Evolutionary conservation across 257 asterid species (phyloP).

Genomic region (Solanum rostratum): DNA sequence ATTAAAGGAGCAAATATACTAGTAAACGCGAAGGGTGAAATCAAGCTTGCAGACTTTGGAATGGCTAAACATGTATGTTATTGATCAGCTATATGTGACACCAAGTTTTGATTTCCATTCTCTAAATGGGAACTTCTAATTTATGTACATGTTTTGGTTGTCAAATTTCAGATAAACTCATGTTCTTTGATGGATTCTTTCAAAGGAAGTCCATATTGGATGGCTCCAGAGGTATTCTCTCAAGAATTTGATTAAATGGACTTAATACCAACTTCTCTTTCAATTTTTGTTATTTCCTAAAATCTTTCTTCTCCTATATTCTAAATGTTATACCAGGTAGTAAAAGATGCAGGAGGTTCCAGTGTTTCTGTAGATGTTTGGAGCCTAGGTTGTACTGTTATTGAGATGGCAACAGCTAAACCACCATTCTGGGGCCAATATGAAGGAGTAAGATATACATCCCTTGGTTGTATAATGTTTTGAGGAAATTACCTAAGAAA

Average conservation of each 20-base stretch:
- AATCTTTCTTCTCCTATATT: neutral
- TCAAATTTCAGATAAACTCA: conserved; percentile 38
- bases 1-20: conserved; percentile 69
- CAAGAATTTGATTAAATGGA: neutral
- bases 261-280: neutral
- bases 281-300: conserved; percentile 1
- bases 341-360: conserved; percentile 25
- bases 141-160: too few relatives aligned
- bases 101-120: neutral
- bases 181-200: conserved; percentile 38
- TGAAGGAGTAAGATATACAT: conserved; percentile 35
- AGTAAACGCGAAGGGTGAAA: conserved; percentile 55
- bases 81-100: neutral
- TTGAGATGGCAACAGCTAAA: conserved; percentile 70
- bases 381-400: conserved; percentile 71
- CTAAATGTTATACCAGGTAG: conserved; percentile 21
- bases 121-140: neutral
- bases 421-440: conserved; percentile 53
- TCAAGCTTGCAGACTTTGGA: conserved; percentile 69
- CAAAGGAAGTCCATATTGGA: conserved; percentile 60
- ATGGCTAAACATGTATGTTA: conserved; percentile 56
- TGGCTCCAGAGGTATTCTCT: conserved; percentile 61
- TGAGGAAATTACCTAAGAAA: neutral
- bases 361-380: conserved; percentile 63
- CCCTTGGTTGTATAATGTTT: neutral